phyloP scores from a whole-genome alignment of 805 yeast species.

The Alloascoidea hylecoeti region DNA sequence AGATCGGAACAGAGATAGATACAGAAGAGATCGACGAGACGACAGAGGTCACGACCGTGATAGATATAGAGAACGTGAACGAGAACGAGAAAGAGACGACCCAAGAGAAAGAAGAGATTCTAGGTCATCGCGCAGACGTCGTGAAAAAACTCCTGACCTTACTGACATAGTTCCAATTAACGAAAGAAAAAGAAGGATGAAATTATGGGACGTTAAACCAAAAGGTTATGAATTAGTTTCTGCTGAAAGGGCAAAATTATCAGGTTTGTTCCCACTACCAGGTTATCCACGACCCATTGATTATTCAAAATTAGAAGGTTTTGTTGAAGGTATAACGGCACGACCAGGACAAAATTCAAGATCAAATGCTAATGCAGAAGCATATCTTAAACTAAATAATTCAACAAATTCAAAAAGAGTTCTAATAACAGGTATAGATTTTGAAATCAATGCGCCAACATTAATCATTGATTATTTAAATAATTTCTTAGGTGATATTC shows the following conservation, averaged over 20 bases:
- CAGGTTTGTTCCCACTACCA: conserved; percentile 69
- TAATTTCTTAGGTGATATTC: conserved; percentile 14
- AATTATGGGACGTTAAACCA: conserved; percentile 64
- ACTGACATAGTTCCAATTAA: conserved; percentile 31
- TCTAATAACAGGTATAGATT: conserved; percentile 15
- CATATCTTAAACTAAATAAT: conserved; percentile 4
- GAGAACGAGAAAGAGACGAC: conserved; percentile 8
- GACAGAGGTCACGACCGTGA: conserved; percentile 8
- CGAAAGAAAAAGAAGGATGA: conserved; percentile 29
- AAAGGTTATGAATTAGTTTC: conserved; percentile 60
- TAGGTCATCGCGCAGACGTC: conserved; percentile 4
- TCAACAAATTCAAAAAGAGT: conserved; percentile 16
- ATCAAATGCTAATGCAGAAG: conserved; percentile 10
- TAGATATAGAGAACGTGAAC: conserved; percentile 6
- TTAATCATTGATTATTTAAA: conserved; percentile 6
- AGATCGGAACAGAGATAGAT: conserved; percentile 6
- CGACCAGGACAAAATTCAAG: conserved; percentile 7
- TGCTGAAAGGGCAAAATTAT: conserved; percentile 63
- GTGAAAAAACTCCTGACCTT: conserved; percentile 16
- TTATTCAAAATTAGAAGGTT: conserved; percentile 16
- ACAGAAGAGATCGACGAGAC: conserved; percentile 9
- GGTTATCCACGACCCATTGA: conserved; percentile 32
- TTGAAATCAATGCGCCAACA: conserved; percentile 2
- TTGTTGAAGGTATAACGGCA: conserved; percentile 19
- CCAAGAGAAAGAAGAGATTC: conserved; percentile 4